Percentiles rank a stretch among this genome's conserved stretches.
phyloP scores from a whole-genome alignment of 805 yeast genomes.

The Barnettozyma sucrosica region DNA sequence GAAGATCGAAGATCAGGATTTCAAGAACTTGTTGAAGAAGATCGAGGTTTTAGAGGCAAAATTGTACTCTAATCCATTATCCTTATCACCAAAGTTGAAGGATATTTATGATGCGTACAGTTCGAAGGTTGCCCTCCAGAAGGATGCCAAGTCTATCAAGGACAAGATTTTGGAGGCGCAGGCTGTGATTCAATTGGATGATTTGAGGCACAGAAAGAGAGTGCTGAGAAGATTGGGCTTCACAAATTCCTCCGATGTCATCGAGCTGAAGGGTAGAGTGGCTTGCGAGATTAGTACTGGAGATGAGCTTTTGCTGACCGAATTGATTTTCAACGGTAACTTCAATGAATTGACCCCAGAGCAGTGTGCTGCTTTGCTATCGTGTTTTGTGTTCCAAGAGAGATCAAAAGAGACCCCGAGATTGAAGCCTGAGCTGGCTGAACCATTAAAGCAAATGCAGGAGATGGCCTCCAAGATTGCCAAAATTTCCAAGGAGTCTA shows the following conservation, averaged over 20 bases:
- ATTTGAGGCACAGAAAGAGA: conserved; percentile 85
- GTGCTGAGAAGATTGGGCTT: conserved; percentile 90
- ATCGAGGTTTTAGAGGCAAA: conserved; percentile 78
- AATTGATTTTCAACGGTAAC: conserved; percentile 90
- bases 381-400: conserved; percentile 97
- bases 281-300: conserved; percentile 96
- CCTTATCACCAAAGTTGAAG: conserved; percentile 52
- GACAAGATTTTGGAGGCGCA: conserved; percentile 75
- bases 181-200: conserved; percentile 90
- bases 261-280: conserved; percentile 94
- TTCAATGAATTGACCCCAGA: conserved; percentile 84
- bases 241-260: conserved; percentile 79
- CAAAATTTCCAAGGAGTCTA: conserved; percentile 81
- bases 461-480: conserved; percentile 92
- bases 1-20: conserved; percentile 84
- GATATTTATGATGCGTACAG: conserved; percentile 62
- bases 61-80: conserved; percentile 61
- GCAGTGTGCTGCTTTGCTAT: conserved; percentile 85
- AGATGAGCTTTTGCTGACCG: conserved; percentile 77
- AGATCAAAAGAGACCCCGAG: conserved; percentile 85
- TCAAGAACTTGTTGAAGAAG: conserved; percentile 64
- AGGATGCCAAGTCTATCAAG: conserved; percentile 52
- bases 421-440: conserved; percentile 83
- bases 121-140: conserved; percentile 55
- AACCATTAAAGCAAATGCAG: conserved; percentile 81